These are phyloP conservation scores for Blastocystis sp. DNA, from an alignment of 352 stramenopile genomes.

Conservation along the genomic window DNA sequence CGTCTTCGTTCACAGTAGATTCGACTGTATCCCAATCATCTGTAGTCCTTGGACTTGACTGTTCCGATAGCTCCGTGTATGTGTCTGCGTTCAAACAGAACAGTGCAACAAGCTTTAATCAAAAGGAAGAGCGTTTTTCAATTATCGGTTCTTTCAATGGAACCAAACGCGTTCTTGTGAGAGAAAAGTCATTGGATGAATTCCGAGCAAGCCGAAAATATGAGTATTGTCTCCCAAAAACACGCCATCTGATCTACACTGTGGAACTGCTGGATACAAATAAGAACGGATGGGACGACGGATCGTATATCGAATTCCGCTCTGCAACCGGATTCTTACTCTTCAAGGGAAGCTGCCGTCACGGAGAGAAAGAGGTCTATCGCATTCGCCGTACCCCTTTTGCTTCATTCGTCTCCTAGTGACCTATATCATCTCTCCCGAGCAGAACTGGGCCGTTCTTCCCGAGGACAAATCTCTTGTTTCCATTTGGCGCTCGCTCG, in stretches of 20 bases:
- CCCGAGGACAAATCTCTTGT: neutral
- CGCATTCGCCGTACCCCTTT: neutral
- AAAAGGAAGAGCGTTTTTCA: neutral
- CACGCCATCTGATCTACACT: neutral
- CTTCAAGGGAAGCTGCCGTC: slow-evolving; percentile 8
- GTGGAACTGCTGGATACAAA: neutral
- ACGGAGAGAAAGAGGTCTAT: neutral
- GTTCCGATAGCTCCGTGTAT: neutral
- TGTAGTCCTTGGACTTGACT: neutral
- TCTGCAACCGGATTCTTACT: neutral
- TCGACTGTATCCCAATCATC: neutral
- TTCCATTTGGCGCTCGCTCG: neutral
- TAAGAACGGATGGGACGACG: slow-evolving; percentile 23
- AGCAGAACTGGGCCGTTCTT: slow-evolving; percentile 12
- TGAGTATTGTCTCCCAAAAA: slow-evolving; percentile 34
- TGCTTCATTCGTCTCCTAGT: neutral
- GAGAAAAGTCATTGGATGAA: neutral
- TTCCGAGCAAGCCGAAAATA: neutral
- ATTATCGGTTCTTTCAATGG: neutral
- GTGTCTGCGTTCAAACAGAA: slow-evolving; percentile 37
- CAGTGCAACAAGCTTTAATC: neutral
- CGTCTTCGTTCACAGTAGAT: neutral
- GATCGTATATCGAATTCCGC: slow-evolving; percentile 27
- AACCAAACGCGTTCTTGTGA: neutral
- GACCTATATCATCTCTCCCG: slow-evolving; percentile 44